Percentiles rank a stretch among this genome's conserved stretches.
These are phyloP conservation scores for Fusarium sp. DNA, from an alignment of 2,329 filamentous ascomycete species.

Conservation along the genomic window DNA sequence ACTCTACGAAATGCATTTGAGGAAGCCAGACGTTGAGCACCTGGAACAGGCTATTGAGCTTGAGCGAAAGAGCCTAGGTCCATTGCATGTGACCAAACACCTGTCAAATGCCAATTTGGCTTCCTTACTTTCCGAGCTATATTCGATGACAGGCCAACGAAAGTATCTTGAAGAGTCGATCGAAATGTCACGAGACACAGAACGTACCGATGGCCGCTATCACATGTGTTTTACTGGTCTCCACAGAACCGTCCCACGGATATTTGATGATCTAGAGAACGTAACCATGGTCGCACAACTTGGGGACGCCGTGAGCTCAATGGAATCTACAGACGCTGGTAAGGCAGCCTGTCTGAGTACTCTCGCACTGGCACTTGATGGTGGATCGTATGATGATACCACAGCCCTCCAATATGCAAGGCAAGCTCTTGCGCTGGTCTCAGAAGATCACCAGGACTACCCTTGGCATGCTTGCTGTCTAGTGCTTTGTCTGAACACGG, in stretches of 20 bases:
- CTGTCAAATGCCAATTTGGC: neutral
- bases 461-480: neutral
- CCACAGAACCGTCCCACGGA: neutral
- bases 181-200: neutral
- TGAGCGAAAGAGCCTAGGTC: neutral
- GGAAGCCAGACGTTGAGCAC: rapidly evolving
- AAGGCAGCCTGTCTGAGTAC: neutral
- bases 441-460: rapidly evolving
- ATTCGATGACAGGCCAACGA: rapidly evolving
- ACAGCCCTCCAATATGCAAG: neutral
- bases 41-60: neutral
- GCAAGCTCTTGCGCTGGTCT: rapidly evolving
- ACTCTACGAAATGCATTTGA: neutral
- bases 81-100: neutral
- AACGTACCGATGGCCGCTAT: neutral
- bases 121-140: neutral
- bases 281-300: neutral
- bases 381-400: neutral
- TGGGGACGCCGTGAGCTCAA: neutral
- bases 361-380: neutral
- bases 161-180: neutral
- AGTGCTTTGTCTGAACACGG: neutral
- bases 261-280: neutral
- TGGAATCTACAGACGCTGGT: neutral
- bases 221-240: neutral